These are phyloP conservation scores for Chaetomidium leptoderma DNA, from an alignment of 495 filamentous ascomycete species.

Conservation along the genomic window DNA sequence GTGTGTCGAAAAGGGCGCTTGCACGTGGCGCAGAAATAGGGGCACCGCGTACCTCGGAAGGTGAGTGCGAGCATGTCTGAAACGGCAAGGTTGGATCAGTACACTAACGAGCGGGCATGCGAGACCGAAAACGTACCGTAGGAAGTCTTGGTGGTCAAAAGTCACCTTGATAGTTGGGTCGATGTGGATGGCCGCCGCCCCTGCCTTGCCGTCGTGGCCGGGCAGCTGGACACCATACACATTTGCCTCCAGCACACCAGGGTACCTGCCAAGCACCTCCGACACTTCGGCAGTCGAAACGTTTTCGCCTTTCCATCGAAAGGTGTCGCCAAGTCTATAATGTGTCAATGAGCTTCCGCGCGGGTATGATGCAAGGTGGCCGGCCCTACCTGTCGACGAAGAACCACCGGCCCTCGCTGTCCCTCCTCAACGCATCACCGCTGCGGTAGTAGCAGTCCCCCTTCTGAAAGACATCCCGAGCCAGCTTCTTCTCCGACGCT, in stretches of 20 bases:
- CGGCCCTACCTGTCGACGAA: slow-evolving; percentile 66
- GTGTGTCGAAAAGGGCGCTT: slow-evolving; percentile 60
- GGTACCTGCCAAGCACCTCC: slow-evolving; percentile 60
- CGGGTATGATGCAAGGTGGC: background rate
- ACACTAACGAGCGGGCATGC: background rate
- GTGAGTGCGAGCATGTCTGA: slow-evolving; percentile 48
- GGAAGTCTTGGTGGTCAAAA: slow-evolving; percentile 53
- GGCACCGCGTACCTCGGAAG: slow-evolving; percentile 75
- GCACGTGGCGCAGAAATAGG: slow-evolving; percentile 63
- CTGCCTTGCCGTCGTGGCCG: slow-evolving; percentile 66
- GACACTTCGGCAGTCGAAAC: slow-evolving; percentile 75
- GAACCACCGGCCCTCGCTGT: slow-evolving; percentile 67
- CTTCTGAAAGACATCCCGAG: slow-evolving; percentile 65
- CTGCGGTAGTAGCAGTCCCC: slow-evolving; percentile 73
- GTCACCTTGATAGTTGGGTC: slow-evolving; percentile 36
- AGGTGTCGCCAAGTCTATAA: slow-evolving; percentile 64
- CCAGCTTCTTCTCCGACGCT: slow-evolving; percentile 65
- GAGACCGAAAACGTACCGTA: slow-evolving; percentile 36
- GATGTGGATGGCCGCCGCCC: slow-evolving; percentile 58
- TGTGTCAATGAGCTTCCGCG: background rate
- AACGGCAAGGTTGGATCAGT: no score
- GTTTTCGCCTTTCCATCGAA: slow-evolving; percentile 81
- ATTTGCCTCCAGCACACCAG: slow-evolving; percentile 67
- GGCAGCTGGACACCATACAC: slow-evolving; percentile 74
- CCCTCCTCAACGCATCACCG: slow-evolving; percentile 65